Evolutionary conservation across 2,329 filamentous ascomycete genomes (phyloP), one percentile per base, ranked within the genome.

Genomic region (Boeremia lycopersici): DNA sequence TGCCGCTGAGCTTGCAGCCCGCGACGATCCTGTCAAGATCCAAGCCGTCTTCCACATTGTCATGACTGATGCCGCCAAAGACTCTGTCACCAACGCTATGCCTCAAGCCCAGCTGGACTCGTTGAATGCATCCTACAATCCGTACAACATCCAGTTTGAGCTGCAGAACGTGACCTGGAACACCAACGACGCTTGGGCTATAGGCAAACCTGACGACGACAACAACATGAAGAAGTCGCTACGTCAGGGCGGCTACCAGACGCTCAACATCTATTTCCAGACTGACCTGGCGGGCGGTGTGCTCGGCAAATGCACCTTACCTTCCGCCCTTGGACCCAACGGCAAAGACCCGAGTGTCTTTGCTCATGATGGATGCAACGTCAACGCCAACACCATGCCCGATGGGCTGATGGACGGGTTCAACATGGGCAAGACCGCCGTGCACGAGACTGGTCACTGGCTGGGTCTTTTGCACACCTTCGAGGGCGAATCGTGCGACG

Each of bases 181-280:
- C 31, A 73, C 78, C 53, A 85, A 84, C 72, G 78, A 83, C 60
- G 73, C 72, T 40, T 86, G 84, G 84, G 82, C 84, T 29, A 65
- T 74, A 15, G 77, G 74, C 48, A 75, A 74, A 30, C 69, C 68
- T 23, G 78, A 80, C 63, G 79, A 81, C 59, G 65, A 78, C 41
- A 81, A 81, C 56, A 61, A 53, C 11, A 82, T 85, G 80, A 86
- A 86, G 68, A 67, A 71, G 23, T 69, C 78, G 2, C 78, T 86
- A 2, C 81, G 83, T 19, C 73, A 78, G 53, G 84, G 84, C 46
- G 79, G 69, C 34, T 86, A 86, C 70, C 58, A 64, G 34, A 78
- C 79, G 1, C 76, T 86, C 31, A 86, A 86, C 68, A 74, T 86
- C 55, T 86, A 85, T 74, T 86, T 85, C 74, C 81, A 85, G 69